A percentile compares a stretch with the other conserved stretches of the same genome.
phyloP scores from a whole-genome alignment of 2,329 filamentous ascomycete species.

The Pyricularia pennisetigena region DNA sequence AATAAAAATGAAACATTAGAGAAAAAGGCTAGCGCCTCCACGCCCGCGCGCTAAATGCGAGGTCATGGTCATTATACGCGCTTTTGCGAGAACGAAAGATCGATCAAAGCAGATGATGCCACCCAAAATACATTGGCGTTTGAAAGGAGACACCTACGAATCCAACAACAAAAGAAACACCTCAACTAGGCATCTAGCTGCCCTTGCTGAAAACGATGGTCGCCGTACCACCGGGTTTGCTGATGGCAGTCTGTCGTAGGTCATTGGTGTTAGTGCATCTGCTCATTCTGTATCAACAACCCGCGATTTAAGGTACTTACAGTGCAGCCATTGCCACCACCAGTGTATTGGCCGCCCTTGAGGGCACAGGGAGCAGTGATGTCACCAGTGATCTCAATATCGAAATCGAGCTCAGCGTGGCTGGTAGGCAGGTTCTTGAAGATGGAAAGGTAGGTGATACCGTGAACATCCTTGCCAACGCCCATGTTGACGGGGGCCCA shows the following conservation, averaged over 20 bases:
- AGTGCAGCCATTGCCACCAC: slow-evolving; percentile 62
- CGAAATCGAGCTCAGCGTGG: slow-evolving; percentile 60
- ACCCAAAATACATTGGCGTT: not conserved
- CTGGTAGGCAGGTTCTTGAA: slow-evolving; percentile 78
- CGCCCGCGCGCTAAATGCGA: not conserved
- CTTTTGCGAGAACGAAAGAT: not conserved
- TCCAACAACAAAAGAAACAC: slow-evolving; percentile 5
- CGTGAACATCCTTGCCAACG: slow-evolving; percentile 56
- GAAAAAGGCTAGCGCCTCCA: not conserved
- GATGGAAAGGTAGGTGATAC: slow-evolving; percentile 70
- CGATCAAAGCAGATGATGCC: slow-evolving; percentile 4
- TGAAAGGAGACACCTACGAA: not conserved
- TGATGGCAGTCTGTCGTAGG: slow-evolving; percentile 29
- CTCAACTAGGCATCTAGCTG: not conserved
- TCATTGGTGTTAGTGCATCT: not conserved
- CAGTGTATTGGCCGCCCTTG: slow-evolving; percentile 51
- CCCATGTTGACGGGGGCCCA: slow-evolving; percentile 82
- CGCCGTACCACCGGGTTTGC: slow-evolving; percentile 26
- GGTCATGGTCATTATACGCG: not conserved
- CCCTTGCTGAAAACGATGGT: slow-evolving; percentile 29
- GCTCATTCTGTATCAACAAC: not conserved
- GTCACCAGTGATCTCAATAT: slow-evolving; percentile 66
- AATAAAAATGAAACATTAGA: slow-evolving; percentile 4
- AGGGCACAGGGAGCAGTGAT: slow-evolving; percentile 51
- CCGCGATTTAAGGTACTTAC: slow-evolving; percentile 42